Conservation (phyloP, 768 basidiomycete genomes). For the Basidioascus undulatus region DNA sequence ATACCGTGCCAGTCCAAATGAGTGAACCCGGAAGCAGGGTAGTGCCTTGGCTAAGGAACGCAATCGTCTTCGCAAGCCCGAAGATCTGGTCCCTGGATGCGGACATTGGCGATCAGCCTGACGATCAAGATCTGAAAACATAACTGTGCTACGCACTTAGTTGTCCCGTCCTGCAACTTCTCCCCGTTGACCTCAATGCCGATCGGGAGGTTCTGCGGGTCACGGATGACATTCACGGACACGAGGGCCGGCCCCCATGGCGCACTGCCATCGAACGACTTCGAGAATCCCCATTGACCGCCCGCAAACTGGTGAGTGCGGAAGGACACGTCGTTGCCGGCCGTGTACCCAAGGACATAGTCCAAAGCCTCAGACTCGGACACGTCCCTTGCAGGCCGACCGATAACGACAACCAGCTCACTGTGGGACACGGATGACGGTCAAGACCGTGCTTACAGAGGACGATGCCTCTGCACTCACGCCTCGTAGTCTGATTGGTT, state of each 20-base stretch:
- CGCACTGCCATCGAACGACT: constrained; percentile 46
- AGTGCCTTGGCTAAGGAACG: constrained; percentile 62
- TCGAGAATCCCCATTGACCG: constrained; percentile 72
- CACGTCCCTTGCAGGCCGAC: constrained; percentile 56
- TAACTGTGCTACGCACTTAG: constrained; percentile 29
- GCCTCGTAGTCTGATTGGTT: constrained; percentile 65
- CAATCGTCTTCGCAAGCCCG: constrained; percentile 45
- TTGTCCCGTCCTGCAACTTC: constrained; percentile 47
- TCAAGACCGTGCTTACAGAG: too few species aligned
- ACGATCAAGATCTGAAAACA: background rate
- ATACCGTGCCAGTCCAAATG: constrained; percentile 36
- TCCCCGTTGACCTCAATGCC: constrained; percentile 42
- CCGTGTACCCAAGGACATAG: constrained; percentile 64
- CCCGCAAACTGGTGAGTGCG: constrained; percentile 55
- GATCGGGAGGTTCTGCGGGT: constrained; percentile 40
- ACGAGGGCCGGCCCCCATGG: constrained; percentile 67
- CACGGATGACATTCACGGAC: constrained; percentile 32
- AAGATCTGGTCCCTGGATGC: constrained; percentile 50
- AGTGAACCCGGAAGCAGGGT: constrained; percentile 58
- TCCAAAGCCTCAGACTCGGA: constrained; percentile 56
- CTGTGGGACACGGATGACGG: too few species aligned
- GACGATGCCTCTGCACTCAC: too few species aligned
- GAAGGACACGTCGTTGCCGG: constrained; percentile 65
- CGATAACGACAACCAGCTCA: constrained; percentile 58
- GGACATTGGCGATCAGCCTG: background rate